Percentiles rank a stretch among this genome's conserved stretches.
Conservation (phyloP, 805 yeast species). For the Starmera quercuum region DNA sequence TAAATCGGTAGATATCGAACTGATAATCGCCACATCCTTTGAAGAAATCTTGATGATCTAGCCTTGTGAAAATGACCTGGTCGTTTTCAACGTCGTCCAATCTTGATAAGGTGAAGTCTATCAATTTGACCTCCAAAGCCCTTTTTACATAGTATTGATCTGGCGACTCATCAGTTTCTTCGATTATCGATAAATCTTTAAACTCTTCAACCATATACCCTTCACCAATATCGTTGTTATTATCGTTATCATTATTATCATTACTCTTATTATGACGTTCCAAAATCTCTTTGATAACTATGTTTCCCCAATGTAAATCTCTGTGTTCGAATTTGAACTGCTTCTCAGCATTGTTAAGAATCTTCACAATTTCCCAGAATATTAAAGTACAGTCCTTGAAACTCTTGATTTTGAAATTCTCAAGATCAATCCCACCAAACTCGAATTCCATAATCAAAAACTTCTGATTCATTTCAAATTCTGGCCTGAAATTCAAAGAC, state of each 20-base stretch:
- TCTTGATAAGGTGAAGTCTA: constrained; percentile 53
- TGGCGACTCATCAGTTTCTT: constrained; percentile 8
- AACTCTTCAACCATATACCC: constrained; percentile 12
- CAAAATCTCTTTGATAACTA: constrained; percentile 34
- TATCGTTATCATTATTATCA: constrained; percentile 3
- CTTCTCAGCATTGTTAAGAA: constrained; percentile 45
- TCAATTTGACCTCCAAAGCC: constrained; percentile 32
- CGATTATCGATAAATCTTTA: constrained; percentile 14
- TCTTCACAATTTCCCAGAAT: constrained; percentile 46
- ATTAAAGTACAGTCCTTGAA: constrained; percentile 35
- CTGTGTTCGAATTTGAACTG: constrained; percentile 58
- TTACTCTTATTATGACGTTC: neutral
- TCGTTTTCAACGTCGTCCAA: constrained; percentile 24
- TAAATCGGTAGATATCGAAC: constrained; percentile 50
- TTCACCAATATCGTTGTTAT: constrained; percentile 1
- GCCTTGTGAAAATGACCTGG: constrained; percentile 38
- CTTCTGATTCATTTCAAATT: constrained; percentile 21
- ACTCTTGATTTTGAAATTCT: constrained; percentile 29
- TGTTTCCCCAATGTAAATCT: constrained; percentile 61
- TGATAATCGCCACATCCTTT: constrained; percentile 54
- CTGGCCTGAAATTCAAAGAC: constrained; percentile 32
- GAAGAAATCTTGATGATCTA: constrained; percentile 59
- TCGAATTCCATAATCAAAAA: constrained; percentile 30
- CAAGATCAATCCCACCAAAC: constrained; percentile 37
- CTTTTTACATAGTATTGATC: constrained; percentile 3